Percentiles rank a stretch among this genome's conserved stretches.
phyloP scores from a whole-genome alignment of 179 eudicot species.

The Beta lomatogona region DNA sequence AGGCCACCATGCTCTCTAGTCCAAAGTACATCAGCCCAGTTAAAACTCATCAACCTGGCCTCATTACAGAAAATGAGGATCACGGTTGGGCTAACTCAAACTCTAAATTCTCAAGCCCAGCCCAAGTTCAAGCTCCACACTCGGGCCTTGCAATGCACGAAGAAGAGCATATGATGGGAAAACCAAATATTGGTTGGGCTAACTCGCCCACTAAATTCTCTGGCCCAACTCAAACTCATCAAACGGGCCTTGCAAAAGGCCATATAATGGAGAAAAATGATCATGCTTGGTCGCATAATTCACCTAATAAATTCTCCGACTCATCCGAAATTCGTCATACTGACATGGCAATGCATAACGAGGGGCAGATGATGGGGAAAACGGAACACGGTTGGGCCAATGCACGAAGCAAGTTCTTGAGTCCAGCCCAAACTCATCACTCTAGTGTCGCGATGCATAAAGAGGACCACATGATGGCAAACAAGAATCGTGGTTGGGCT shows the following conservation, averaged over 20 bases:
- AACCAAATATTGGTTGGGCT: slow-evolving; percentile 16
- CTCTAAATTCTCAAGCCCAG: background rate
- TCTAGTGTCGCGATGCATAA: background rate
- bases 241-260: background rate
- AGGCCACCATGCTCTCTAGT: background rate
- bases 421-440: background rate
- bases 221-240: background rate
- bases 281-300: background rate
- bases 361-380: slow-evolving; percentile 6
- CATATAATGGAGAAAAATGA: slow-evolving; percentile 16
- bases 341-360: background rate
- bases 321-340: background rate
- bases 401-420: background rate
- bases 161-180: slow-evolving; percentile 25
- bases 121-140: background rate
- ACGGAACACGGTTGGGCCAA: slow-evolving; percentile 13
- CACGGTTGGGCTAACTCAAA: slow-evolving; percentile 17
- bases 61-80: background rate
- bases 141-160: slow-evolving; percentile 4
- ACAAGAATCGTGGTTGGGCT: slow-evolving; percentile 7
- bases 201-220: background rate
- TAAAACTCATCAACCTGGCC: background rate
- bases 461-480: slow-evolving; percentile 17
- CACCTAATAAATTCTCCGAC: background rate
- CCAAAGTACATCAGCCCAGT: background rate